A percentile compares a stretch with the other conserved stretches of the same genome.
Evolutionary conservation across 2,329 filamentous ascomycete genomes (phyloP).

Genomic region (Neoscytalidium dimidiatum): DNA sequence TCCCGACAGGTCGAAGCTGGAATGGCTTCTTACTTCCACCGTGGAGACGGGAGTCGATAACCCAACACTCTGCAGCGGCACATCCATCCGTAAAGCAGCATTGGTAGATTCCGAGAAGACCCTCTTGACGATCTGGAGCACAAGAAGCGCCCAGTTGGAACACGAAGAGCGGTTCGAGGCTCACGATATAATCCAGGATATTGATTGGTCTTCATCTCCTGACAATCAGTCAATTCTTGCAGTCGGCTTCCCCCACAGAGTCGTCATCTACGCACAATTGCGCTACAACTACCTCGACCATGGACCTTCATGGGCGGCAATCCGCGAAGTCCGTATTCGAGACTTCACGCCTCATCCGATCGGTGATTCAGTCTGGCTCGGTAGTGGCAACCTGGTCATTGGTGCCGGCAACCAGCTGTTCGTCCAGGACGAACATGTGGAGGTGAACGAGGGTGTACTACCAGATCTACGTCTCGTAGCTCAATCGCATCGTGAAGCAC

Average conservation of each 20-base stretch:
- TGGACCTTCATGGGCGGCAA: conserved; percentile 83
- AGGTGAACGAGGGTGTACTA: conserved; percentile 62
- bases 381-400: conserved; percentile 80
- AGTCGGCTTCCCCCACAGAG: conserved; percentile 86
- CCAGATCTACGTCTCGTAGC: conserved; percentile 55
- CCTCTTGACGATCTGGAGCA: conserved; percentile 88
- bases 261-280: conserved; percentile 81
- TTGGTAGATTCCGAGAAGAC: conserved; percentile 74
- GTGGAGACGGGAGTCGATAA: conserved; percentile 76
- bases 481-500: conserved; percentile 37
- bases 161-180: conserved; percentile 74
- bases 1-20: conserved; percentile 58
- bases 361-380: conserved; percentile 89
- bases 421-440: conserved; percentile 75
- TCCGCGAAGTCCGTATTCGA: conserved; percentile 78
- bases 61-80: conserved; percentile 79
- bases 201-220: conserved; percentile 92
- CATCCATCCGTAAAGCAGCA: conserved; percentile 82
- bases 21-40: conserved; percentile 80
- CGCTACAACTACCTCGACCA: conserved; percentile 90
- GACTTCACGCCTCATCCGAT: conserved; percentile 87
- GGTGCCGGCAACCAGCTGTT: conserved; percentile 91
- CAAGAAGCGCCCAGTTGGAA: conserved; percentile 77
- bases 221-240: conserved; percentile 86
- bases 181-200: conserved; percentile 76